A percentile compares a stretch with the other conserved stretches of the same genome.
These are phyloP conservation scores for Paraphoma chrysanthemicola DNA, from an alignment of 2,329 filamentous ascomycete genomes.

Conservation along the genomic window DNA sequence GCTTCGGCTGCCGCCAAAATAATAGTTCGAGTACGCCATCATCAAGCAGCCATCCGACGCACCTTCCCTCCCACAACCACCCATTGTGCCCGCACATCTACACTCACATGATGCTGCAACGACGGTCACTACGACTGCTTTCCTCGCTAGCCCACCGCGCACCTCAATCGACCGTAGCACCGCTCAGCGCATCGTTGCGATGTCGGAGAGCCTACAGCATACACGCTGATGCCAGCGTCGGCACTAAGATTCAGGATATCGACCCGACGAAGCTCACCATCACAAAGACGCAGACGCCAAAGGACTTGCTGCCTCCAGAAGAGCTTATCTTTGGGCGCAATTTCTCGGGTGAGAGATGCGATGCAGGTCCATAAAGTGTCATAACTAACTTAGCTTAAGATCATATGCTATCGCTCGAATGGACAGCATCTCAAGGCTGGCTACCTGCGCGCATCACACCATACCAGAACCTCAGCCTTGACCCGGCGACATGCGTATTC, in stretches of 20 bases:
- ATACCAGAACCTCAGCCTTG: slow-evolving; percentile 96
- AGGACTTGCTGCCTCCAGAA: slow-evolving; percentile 74
- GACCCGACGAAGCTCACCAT: slow-evolving; percentile 80
- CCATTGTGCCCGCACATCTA: slow-evolving; percentile 13
- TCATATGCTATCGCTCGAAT: slow-evolving; percentile 96
- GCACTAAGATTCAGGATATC: slow-evolving; percentile 68
- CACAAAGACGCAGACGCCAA: slow-evolving; percentile 77
- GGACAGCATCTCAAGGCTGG: slow-evolving; percentile 88
- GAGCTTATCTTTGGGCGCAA: slow-evolving; percentile 88
- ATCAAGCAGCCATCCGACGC: slow-evolving; percentile 6
- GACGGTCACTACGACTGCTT: slow-evolving; percentile 43
- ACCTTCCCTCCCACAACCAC: slow-evolving; percentile 15
- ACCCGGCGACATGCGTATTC: slow-evolving; percentile 95
- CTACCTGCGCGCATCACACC: slow-evolving; percentile 81
- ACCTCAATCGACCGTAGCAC: slow-evolving; percentile 32
- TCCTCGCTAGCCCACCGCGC: slow-evolving; percentile 38
- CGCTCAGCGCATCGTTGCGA: slow-evolving; percentile 51
- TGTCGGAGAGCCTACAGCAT: slow-evolving; percentile 60
- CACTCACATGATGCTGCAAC: slow-evolving; percentile 45
- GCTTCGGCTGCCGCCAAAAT: slow-evolving; percentile 34
- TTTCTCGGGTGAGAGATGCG: slow-evolving; percentile 75
- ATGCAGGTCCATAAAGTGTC: neutral
- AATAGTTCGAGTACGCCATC: slow-evolving; percentile 21
- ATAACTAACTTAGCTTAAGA: slow-evolving; percentile 62
- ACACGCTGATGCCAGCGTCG: slow-evolving; percentile 54